A percentile compares a stretch with the other conserved stretches of the same genome.
Evolutionary conservation across 768 basidiomycete species (phyloP).

Genomic region (Mycena pura): DNA sequence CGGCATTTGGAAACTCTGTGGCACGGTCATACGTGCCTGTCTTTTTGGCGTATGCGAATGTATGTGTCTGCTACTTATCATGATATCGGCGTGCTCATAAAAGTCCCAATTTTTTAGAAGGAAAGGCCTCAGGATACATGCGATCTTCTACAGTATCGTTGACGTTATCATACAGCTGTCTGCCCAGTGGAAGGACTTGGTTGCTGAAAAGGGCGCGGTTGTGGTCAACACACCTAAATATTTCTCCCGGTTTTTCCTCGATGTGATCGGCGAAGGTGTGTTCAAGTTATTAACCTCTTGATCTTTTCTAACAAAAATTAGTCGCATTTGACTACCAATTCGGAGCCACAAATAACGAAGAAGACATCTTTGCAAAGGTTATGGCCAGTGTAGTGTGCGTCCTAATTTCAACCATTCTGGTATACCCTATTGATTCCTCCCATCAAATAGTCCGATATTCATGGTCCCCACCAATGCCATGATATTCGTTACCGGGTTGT

Average conservation of each 20-base stretch:
- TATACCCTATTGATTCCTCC: background rate
- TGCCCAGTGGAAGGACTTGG: constrained; percentile 56
- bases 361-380: constrained; percentile 1
- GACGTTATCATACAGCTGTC: constrained; percentile 44
- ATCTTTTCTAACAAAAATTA: background rate
- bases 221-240: constrained; percentile 57
- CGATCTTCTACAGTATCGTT: background rate
- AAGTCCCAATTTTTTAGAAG: background rate
- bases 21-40: constrained; percentile 5
- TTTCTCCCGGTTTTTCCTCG: constrained; percentile 56
- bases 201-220: constrained; percentile 40
- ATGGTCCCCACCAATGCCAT: background rate
- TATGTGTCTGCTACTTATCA: background rate
- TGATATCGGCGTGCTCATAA: background rate
- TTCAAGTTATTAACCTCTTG: background rate
- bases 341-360: constrained; percentile 4
- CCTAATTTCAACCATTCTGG: background rate
- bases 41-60: background rate
- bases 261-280: constrained; percentile 57
- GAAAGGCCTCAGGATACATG: background rate
- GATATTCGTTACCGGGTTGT: constrained; percentile 6
- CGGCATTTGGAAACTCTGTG: background rate
- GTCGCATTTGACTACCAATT: constrained; percentile 20
- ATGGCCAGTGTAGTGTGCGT: constrained; percentile 17
- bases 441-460: background rate